phyloP scores from a whole-genome alignment of 768 basidiomycete species.

The Naganishia vaughanmartiniae region DNA sequence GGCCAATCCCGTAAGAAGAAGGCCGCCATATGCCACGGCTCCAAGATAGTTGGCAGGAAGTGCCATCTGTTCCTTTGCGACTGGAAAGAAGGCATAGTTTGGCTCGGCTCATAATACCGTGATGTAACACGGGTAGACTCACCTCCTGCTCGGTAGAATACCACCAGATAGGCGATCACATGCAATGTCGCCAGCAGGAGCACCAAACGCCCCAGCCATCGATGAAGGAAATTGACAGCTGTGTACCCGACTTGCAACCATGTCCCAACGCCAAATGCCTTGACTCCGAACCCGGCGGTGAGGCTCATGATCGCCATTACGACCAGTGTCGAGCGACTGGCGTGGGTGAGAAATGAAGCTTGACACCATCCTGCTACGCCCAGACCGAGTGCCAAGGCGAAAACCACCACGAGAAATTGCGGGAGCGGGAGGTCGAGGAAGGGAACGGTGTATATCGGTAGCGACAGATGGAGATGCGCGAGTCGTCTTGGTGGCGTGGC shows the following conservation, averaged over 20 bases:
- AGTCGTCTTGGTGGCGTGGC: conserved; percentile 23
- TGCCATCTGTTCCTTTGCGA: conserved; percentile 32
- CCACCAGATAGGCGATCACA: conserved; percentile 33
- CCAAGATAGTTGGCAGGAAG: conserved; percentile 30
- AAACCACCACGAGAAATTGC: conserved; percentile 30
- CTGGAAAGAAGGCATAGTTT: conserved; percentile 8
- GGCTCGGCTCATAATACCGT: background rate
- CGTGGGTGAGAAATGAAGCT: conserved; percentile 34
- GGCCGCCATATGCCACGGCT: conserved; percentile 32
- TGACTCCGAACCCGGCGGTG: conserved; percentile 35
- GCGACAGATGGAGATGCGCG: conserved; percentile 16
- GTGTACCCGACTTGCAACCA: conserved; percentile 36
- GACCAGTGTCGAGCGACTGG: conserved; percentile 34
- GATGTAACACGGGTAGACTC: conserved; percentile 4
- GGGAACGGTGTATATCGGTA: conserved; percentile 31
- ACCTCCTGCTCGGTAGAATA: conserved; percentile 24
- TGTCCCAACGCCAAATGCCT: conserved; percentile 35
- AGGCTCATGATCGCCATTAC: conserved; percentile 34
- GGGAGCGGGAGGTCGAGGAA: conserved; percentile 31
- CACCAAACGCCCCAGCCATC: conserved; percentile 38
- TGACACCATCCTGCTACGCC: conserved; percentile 38
- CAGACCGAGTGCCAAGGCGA: conserved; percentile 30
- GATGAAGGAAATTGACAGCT: conserved; percentile 36
- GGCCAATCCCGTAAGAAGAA: conserved; percentile 26
- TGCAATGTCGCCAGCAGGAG: conserved; percentile 37